Percentiles rank a stretch among this genome's conserved stretches.
phyloP scores from a whole-genome alignment of 495 filamentous ascomycete species.

The Recurvomyces mirabilis region DNA sequence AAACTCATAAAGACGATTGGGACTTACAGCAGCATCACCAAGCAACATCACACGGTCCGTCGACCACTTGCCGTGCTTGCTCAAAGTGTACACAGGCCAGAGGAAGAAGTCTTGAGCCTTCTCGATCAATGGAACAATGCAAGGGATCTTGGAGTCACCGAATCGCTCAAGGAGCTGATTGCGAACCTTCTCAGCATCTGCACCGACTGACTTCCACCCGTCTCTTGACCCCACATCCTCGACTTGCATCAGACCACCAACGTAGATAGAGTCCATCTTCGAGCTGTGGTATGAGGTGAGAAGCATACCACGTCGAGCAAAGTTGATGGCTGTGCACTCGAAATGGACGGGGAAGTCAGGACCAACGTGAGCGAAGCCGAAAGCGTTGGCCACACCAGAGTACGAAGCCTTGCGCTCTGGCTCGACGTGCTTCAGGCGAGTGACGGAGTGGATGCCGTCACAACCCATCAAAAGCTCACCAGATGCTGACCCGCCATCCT shows the following conservation, averaged over 20 bases:
- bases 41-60: constrained; percentile 40
- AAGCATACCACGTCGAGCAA: constrained; percentile 44
- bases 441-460: constrained; percentile 52
- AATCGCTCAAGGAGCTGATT: constrained; percentile 39
- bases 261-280: constrained; percentile 37
- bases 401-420: constrained; percentile 40
- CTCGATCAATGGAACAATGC: constrained; percentile 40
- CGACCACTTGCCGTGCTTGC: constrained; percentile 40
- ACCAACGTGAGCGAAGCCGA: constrained; percentile 41
- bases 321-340: constrained; percentile 38
- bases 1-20: too few relatives aligned
- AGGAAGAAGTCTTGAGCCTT: constrained; percentile 44
- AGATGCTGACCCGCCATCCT: constrained; percentile 36
- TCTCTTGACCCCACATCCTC: constrained; percentile 37
- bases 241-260: constrained; percentile 45
- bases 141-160: constrained; percentile 33
- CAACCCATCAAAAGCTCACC: constrained; percentile 49
- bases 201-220: constrained; percentile 37
- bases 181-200: constrained; percentile 33
- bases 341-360: constrained; percentile 34
- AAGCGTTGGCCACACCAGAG: constrained; percentile 41
- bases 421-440: constrained; percentile 43
- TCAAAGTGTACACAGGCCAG: constrained; percentile 50
- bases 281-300: constrained; percentile 42
- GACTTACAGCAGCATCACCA: constrained; percentile 41